Conservation (phyloP, 768 basidiomycete species). For the Pleurotus salmoneostramineus region DNA sequence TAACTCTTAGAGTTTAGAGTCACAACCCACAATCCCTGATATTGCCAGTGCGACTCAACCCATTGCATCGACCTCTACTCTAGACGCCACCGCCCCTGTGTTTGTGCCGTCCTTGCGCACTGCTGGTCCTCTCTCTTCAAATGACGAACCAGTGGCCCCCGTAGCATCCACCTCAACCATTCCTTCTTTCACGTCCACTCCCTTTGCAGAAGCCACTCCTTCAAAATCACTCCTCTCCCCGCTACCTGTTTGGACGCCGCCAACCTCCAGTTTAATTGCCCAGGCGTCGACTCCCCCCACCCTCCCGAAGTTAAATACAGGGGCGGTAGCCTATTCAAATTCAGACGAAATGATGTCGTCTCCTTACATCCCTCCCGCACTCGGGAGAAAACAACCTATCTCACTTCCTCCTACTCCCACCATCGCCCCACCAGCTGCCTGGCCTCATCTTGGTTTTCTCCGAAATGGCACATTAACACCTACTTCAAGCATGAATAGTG, state of each 20-base stretch:
- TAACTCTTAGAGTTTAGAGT: neutral
- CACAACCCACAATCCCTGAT: constrained; percentile 8
- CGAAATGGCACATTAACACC: constrained; percentile 23
- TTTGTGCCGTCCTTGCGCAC: constrained; percentile 20
- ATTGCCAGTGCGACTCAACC: constrained; percentile 1
- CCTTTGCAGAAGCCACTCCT: neutral
- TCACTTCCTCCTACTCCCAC: constrained; percentile 46
- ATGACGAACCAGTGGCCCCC: constrained; percentile 1
- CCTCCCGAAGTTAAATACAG: constrained; percentile 29
- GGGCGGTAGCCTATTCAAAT: constrained; percentile 1
- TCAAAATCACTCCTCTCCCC: neutral
- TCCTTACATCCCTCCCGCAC: constrained; percentile 33
- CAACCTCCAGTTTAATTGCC: neutral
- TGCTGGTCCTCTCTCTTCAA: constrained; percentile 29
- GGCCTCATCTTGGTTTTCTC: constrained; percentile 28
- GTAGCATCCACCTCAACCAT: neutral
- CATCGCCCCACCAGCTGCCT: constrained; percentile 21
- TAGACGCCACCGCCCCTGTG: neutral
- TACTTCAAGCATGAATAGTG: constrained; percentile 19
- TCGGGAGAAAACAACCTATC: constrained; percentile 35
- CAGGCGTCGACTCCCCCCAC: constrained; percentile 21
- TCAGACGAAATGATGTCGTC: constrained; percentile 16
- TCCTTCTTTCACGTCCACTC: neutral
- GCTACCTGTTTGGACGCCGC: constrained; percentile 6
- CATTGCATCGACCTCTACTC: constrained; percentile 14